Evolutionary conservation across 495 filamentous ascomycete species (phyloP).

Genomic region (Aspergillus sclerotioniger): DNA sequence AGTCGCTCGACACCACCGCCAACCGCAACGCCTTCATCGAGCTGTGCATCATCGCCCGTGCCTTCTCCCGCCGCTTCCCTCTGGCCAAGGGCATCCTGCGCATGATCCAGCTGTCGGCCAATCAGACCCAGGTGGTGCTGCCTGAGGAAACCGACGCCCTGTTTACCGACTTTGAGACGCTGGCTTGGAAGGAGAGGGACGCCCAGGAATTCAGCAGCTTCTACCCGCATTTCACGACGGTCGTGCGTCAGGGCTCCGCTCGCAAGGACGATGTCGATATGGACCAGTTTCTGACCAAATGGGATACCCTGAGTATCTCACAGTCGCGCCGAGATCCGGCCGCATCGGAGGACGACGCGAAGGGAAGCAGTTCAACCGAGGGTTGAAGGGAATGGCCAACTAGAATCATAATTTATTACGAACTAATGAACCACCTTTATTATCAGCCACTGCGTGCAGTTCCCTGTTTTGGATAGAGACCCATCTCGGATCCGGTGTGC

Average conservation of each 20-base stretch:
- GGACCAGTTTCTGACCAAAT: constrained; percentile 30
- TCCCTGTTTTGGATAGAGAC: too few species aligned
- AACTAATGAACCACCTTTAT: too few species aligned
- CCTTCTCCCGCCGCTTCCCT: constrained; percentile 28
- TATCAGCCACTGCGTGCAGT: too few species aligned
- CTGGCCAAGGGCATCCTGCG: constrained; percentile 35
- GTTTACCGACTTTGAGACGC: constrained; percentile 28
- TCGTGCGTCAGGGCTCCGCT: constrained; percentile 13
- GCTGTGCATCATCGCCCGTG: constrained; percentile 24
- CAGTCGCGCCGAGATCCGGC: neutral
- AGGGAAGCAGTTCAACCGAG: neutral
- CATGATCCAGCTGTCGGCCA: constrained; percentile 32
- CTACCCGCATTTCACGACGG: constrained; percentile 30
- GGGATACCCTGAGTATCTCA: constrained; percentile 24
- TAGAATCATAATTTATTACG: neutral
- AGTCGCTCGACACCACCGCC: constrained; percentile 21
- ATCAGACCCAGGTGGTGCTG: constrained; percentile 23
- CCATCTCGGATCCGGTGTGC: too few species aligned
- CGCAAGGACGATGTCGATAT: constrained; percentile 17
- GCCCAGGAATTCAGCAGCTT: constrained; percentile 29
- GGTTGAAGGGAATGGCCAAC: too few species aligned
- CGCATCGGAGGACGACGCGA: neutral
- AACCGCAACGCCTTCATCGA: constrained; percentile 31
- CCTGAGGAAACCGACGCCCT: constrained; percentile 31
- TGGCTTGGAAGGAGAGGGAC: constrained; percentile 24